A percentile compares a stretch with the other conserved stretches of the same genome.
phyloP scores from a whole-genome alignment of 306 rosid species.

The Ziziphus jujuba region DNA sequence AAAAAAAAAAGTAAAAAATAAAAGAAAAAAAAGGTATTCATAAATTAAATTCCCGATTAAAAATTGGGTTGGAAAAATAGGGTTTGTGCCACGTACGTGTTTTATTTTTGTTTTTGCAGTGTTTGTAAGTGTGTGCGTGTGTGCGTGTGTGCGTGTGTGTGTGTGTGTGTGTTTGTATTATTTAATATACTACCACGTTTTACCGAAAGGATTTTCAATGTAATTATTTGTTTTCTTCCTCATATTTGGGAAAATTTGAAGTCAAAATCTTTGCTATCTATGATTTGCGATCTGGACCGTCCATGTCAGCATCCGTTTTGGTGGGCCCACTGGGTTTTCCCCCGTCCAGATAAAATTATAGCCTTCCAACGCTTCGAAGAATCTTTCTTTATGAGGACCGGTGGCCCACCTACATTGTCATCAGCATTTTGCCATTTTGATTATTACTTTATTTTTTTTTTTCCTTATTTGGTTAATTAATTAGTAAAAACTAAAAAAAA shows the following conservation, averaged over 20 bases:
- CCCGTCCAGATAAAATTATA: background rate
- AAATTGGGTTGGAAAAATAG: background rate
- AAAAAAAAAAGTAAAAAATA: background rate
- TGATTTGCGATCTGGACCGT: background rate
- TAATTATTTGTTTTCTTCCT: background rate
- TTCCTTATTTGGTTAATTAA: too few relatives aligned
- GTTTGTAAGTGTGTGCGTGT: too few relatives aligned
- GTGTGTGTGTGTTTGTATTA: too few relatives aligned
- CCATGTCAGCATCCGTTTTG: background rate
- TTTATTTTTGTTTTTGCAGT: too few relatives aligned
- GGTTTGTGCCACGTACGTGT: too few relatives aligned
- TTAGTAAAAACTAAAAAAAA: too few relatives aligned
- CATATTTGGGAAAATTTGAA: constrained; percentile 1
- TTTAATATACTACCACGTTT: background rate
- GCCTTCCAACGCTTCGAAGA: background rate
- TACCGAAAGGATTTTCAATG: background rate
- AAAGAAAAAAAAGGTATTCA: too few relatives aligned
- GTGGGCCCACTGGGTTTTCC: background rate
- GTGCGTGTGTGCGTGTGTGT: background rate
- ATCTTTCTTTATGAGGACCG: background rate
- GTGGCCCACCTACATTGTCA: too few relatives aligned
- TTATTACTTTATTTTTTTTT: too few relatives aligned
- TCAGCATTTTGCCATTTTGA: too few relatives aligned
- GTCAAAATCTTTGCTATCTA: constrained; percentile 2
- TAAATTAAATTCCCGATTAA: background rate